phyloP scores from a whole-genome alignment of 805 yeast species.

The Barnettozyma pratensis region DNA sequence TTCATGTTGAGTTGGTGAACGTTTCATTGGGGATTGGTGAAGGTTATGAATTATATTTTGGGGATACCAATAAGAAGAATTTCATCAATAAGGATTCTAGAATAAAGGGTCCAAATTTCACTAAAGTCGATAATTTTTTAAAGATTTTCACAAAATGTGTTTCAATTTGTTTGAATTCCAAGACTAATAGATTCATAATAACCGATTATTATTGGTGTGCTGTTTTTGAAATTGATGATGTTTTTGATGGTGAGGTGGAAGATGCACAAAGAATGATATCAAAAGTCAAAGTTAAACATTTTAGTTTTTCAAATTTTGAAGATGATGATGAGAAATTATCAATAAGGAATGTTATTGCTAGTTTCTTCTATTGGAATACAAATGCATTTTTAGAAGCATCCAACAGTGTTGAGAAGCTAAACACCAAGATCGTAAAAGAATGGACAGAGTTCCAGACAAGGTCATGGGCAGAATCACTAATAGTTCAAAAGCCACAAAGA shows the following conservation, averaged over 20 bases:
- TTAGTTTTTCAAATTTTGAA: constrained; percentile 20
- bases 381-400: background rate
- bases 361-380: constrained; percentile 18
- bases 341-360: constrained; percentile 21
- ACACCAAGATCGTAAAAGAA: constrained; percentile 17
- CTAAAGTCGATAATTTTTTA: constrained; percentile 22
- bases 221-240: constrained; percentile 23
- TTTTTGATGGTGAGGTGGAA: constrained; percentile 22
- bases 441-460: constrained; percentile 17
- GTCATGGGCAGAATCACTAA: background rate
- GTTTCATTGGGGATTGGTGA: constrained; percentile 21
- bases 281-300: constrained; percentile 23
- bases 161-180: constrained; percentile 23
- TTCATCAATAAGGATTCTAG: constrained; percentile 3
- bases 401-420: constrained; percentile 8
- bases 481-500: background rate
- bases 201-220: constrained; percentile 25
- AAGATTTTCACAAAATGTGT: constrained; percentile 24
- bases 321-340: constrained; percentile 14
- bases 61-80: constrained; percentile 12
- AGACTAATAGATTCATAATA: constrained; percentile 21
- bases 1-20: constrained; percentile 22
- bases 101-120: constrained; percentile 17
- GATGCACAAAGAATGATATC: constrained; percentile 19
- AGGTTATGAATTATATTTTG: constrained; percentile 24